Evolutionary conservation across 2,329 filamentous ascomycete species (phyloP), one percentile per base, ranked within the genome.

Genomic region (Xylaria sp.): DNA sequence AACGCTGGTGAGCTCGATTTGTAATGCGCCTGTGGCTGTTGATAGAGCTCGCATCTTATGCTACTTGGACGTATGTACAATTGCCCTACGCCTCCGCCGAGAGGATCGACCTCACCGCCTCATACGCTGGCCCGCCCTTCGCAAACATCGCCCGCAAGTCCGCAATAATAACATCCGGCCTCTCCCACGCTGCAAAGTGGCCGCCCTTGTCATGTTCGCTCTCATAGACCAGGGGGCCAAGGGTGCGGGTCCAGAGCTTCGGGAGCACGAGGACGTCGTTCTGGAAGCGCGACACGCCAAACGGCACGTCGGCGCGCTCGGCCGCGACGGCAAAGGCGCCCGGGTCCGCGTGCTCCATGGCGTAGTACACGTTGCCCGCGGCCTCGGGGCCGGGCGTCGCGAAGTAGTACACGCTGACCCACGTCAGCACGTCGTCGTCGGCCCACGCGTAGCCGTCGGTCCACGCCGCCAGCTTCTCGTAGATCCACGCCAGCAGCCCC

Each of bases 121-220:
- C 46, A 44, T 37, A 52, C 11, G 51, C 57, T 1, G 51, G 46
- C 5, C 58, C 52, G 7, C 35, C 10, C 8, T 58, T 38, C 3
- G 15, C 44, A 35, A 62, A 62, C 48, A 62, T 59, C 2, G 33
- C 21, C 11, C 60, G 27, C 35, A 62, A n/a, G 29, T 62, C 60
- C 7, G 13, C 43, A 4, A 55, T 17, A 8, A 62, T 46, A 5
- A 43, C 55, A 31, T 63, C 60, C 2, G 60, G 60, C 17, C 51
- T 33, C 33, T 63, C 60, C 55, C 51, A 63, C 3, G 56, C 55
- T 9, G 60, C 55, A 35, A 63, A 60, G 40, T 63, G 60, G 9
- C 56, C 60, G 19, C 60, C 60, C 21, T 31, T 54, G 44, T 40
- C 48, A 33, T 60, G 21, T 17, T 49, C 44, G 1, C 21, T n/a